These are phyloP conservation scores for Vanrija sp. DNA, from an alignment of 1,284 basidiomycete genomes.

Conservation along the genomic window DNA sequence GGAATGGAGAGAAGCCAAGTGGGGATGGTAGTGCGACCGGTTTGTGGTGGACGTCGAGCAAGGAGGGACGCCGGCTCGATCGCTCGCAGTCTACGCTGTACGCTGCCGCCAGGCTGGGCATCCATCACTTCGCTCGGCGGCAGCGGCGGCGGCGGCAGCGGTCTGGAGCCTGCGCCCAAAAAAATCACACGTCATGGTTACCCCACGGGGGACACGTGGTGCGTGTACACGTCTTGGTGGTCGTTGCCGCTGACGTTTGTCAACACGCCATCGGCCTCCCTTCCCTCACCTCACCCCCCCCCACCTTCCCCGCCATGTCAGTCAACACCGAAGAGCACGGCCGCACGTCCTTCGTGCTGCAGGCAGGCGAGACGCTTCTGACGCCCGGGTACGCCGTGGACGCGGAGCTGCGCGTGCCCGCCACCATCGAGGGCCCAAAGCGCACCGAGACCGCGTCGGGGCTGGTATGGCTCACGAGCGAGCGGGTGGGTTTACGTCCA, in stretches of 20 bases:
- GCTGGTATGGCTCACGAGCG: conserved; percentile 38
- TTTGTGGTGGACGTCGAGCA: too few species aligned
- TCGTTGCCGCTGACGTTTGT: too few species aligned
- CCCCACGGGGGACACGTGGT: background rate
- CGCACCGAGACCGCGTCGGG: conserved; percentile 32
- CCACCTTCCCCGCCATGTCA: conserved; percentile 8
- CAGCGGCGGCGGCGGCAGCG: too few species aligned
- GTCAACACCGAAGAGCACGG: conserved; percentile 11
- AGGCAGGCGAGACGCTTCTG: conserved; percentile 28
- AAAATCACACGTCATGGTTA: conserved; percentile 2
- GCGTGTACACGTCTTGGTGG: too few species aligned
- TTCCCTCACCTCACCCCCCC: too few species aligned
- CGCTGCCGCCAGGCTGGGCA: background rate
- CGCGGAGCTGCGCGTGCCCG: conserved; percentile 37
- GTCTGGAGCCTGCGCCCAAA: too few species aligned
- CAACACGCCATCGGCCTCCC: too few species aligned
- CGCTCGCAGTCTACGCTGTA: too few species aligned
- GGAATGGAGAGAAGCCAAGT: too few species aligned
- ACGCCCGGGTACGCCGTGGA: conserved; percentile 29
- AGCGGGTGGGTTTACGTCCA: conserved; percentile 27
- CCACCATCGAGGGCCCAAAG: conserved; percentile 42
- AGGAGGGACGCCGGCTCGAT: background rate
- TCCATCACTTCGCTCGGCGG: background rate
- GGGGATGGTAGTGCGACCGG: too few species aligned
- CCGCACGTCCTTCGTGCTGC: conserved; percentile 1